phyloP scores from a whole-genome alignment of 352 stramenopile species.

The Phytophthora cajani region DNA sequence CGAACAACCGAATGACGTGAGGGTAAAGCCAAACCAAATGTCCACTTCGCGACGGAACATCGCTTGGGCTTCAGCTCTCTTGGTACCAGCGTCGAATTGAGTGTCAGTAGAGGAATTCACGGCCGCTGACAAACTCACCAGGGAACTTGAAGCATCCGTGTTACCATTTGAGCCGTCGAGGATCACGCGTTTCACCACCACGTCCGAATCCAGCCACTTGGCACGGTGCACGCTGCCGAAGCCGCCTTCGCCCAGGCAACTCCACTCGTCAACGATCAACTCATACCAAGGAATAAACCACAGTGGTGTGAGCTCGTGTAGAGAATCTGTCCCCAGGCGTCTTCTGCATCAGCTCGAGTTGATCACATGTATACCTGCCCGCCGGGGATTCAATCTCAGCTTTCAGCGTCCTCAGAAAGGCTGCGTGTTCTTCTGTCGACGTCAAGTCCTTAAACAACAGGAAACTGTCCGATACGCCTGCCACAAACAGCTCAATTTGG shows the following conservation, averaged over 20 bases:
- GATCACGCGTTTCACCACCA: constrained; percentile 13
- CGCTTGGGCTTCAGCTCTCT: background rate
- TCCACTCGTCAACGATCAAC: constrained; percentile 13
- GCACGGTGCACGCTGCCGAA: constrained; percentile 15
- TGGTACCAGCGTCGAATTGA: background rate
- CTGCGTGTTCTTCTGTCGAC: background rate
- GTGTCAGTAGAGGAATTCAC: too few relatives aligned
- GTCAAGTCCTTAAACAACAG: constrained; percentile 12
- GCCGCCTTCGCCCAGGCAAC: background rate
- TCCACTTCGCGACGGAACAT: constrained; percentile 27
- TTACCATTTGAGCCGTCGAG: too few relatives aligned
- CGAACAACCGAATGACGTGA: constrained; percentile 26
- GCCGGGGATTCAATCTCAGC: background rate
- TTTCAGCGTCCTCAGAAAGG: constrained; percentile 3
- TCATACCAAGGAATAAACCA: constrained; percentile 24
- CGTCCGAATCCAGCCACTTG: constrained; percentile 22
- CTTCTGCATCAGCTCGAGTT: constrained; percentile 1
- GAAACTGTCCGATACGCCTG: background rate
- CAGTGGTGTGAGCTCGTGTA: constrained; percentile 1
- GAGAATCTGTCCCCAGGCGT: background rate
- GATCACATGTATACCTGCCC: constrained; percentile 1
- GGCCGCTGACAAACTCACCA: background rate
- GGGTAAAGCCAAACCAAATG: constrained; percentile 33
- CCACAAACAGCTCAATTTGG: background rate
- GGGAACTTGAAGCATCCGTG: background rate